Evolutionary conservation across 1,284 basidiomycete species (phyloP).

Genomic region (Stereum hirsutum): DNA sequence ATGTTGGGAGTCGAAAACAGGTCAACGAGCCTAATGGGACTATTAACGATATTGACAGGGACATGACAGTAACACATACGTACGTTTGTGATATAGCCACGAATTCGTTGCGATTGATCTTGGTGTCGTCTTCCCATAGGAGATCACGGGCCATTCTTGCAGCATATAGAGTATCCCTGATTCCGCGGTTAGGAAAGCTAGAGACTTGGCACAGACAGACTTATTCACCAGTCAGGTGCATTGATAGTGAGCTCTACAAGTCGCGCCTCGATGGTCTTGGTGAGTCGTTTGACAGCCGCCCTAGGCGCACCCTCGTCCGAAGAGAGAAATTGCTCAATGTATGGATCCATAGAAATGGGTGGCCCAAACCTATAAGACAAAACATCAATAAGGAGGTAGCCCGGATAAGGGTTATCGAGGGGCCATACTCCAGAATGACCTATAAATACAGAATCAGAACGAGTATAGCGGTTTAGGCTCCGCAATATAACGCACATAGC

Average conservation of each 20-base stretch:
- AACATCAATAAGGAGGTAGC: background rate
- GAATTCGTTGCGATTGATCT: conserved; percentile 73
- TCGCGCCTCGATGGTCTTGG: conserved; percentile 62
- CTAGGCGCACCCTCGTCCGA: conserved; percentile 59
- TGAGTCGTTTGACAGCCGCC: conserved; percentile 82
- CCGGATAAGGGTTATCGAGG: background rate
- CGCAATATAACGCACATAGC: conserved; percentile 63
- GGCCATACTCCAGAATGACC: conserved; percentile 63
- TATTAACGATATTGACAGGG: conserved; percentile 6
- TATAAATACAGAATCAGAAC: conserved; percentile 17
- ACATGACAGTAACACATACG: conserved; percentile 3
- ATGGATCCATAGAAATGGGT: conserved; percentile 71
- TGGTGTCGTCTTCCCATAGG: conserved; percentile 73
- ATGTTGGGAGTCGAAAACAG: conserved; percentile 65
- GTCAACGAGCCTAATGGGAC: conserved; percentile 57
- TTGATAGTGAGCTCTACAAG: conserved; percentile 80
- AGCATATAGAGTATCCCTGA: conserved; percentile 78
- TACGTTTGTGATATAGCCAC: conserved; percentile 85
- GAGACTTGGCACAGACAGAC: background rate
- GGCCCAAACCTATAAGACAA: conserved; percentile 60
- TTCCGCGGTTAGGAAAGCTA: conserved; percentile 1
- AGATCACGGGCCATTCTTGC: conserved; percentile 87
- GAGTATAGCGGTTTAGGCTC: too few relatives aligned
- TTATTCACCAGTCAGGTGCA: conserved; percentile 77
- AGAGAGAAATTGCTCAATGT: conserved; percentile 72